Evolutionary conservation across 306 rosid genomes (phyloP).

Genomic region (Vigna angularis): DNA sequence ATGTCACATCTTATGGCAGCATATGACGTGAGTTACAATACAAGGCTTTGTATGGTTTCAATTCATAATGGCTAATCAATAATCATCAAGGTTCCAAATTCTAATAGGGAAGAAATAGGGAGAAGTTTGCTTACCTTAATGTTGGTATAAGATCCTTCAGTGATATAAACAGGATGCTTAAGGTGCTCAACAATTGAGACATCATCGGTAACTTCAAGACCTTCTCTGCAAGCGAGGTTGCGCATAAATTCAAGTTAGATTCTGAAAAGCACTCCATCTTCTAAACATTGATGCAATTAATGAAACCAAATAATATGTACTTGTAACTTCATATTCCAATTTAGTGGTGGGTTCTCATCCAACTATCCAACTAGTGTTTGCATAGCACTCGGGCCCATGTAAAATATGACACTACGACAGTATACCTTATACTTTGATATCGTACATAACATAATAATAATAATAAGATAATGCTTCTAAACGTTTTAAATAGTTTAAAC

Average conservation of each 20-base stretch:
- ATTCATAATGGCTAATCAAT: constrained; percentile 17
- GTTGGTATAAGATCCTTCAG: constrained; percentile 95
- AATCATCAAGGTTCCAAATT: constrained; percentile 25
- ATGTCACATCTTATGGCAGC: constrained; percentile 1
- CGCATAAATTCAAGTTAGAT: constrained; percentile 32
- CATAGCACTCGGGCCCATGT: constrained; percentile 9
- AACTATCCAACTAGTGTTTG: not conserved
- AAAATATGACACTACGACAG: not conserved
- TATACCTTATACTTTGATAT: not conserved
- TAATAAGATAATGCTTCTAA: constrained; percentile 19
- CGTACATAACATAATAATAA: constrained; percentile 1
- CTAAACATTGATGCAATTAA: constrained; percentile 17
- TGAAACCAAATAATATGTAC: constrained; percentile 30
- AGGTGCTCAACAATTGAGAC: constrained; percentile 95
- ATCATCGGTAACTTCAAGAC: constrained; percentile 94
- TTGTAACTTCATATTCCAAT: constrained; percentile 13
- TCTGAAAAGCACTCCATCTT: constrained; percentile 22
- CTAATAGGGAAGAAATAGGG: constrained; percentile 16
- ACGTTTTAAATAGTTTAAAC: constrained; percentile 12
- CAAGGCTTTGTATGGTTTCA: constrained; percentile 13
- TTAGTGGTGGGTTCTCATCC: not conserved
- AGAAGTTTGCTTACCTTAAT: constrained; percentile 70
- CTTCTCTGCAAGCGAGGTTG: constrained; percentile 63
- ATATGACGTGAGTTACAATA: not conserved
- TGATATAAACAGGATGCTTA: constrained; percentile 81